Percentiles rank a stretch among this genome's conserved stretches.
Evolutionary conservation across 768 basidiomycete species (phyloP).

Genomic region (Amanita rimosa): DNA sequence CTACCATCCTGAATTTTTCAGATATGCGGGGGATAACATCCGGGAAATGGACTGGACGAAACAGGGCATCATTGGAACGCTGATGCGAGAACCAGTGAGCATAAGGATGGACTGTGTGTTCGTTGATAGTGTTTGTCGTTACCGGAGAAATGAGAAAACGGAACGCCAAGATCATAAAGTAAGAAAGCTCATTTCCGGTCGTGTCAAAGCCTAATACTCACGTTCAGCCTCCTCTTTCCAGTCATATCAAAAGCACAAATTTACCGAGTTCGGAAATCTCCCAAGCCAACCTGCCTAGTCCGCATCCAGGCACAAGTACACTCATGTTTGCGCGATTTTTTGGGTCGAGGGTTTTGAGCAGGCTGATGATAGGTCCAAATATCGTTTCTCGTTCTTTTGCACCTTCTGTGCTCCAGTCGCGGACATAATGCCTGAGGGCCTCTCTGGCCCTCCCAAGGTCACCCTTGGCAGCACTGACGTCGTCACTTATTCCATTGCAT

Average conservation of each 20-base stretch:
- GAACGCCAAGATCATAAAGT: slow-evolving; percentile 53
- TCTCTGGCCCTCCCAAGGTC: slow-evolving; percentile 44
- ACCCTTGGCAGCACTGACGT: slow-evolving; percentile 12
- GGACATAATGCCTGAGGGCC: slow-evolving; percentile 54
- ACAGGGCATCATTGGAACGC: slow-evolving; percentile 32
- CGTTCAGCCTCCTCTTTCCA: neutral
- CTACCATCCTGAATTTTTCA: slow-evolving; percentile 31
- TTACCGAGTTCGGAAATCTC: slow-evolving; percentile 52
- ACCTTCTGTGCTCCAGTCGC: slow-evolving; percentile 61
- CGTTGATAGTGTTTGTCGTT: slow-evolving; percentile 25
- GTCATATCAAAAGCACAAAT: slow-evolving; percentile 6
- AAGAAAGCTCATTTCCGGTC: slow-evolving; percentile 53
- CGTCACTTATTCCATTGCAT: slow-evolving; percentile 14
- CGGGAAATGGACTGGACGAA: slow-evolving; percentile 46
- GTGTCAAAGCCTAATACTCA: slow-evolving; percentile 37
- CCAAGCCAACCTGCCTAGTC: slow-evolving; percentile 57
- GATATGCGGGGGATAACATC: slow-evolving; percentile 44
- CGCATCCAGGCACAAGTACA: slow-evolving; percentile 55
- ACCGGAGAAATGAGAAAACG: slow-evolving; percentile 44
- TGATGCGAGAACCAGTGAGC: slow-evolving; percentile 67
- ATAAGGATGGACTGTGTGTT: slow-evolving; percentile 50
- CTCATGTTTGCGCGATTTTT: slow-evolving; percentile 20
- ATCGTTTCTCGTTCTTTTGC: slow-evolving; percentile 39
- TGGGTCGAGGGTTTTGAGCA: slow-evolving; percentile 22
- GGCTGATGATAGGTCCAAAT: slow-evolving; percentile 44